Evolutionary conservation across 441 rosid species (phyloP).

Genomic region (Macaranga tanarius): DNA sequence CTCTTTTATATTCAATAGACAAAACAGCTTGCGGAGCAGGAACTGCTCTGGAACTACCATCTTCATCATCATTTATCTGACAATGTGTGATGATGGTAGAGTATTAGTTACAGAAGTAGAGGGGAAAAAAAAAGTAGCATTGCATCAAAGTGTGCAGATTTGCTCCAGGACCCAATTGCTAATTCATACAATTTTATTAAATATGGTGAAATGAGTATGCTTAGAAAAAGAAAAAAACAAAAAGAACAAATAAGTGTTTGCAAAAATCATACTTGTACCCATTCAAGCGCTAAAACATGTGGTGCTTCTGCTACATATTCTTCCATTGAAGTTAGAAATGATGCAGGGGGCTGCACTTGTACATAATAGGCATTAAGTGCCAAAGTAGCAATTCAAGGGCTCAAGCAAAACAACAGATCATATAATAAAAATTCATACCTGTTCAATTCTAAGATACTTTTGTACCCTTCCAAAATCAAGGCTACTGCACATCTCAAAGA

Average conservation of each 20-base stretch:
- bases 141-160: not conserved
- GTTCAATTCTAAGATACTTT: conserved; percentile 39
- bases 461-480: conserved; percentile 36
- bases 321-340: conserved; percentile 53
- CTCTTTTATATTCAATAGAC: not conserved
- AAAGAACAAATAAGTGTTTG: not conserved
- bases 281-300: conserved; percentile 12
- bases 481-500: conserved; percentile 44
- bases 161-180: not conserved
- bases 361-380: conserved; percentile 6
- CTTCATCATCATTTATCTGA: conserved; percentile 20
- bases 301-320: conserved; percentile 45
- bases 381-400: not conserved
- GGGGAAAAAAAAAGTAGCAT: not conserved
- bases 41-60: conserved; percentile 9
- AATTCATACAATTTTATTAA: not conserved
- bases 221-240: too few species aligned
- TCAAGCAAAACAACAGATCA: not conserved
- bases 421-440: conserved; percentile 22
- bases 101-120: not conserved
- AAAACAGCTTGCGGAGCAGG: not conserved
- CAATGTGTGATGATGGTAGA: not conserved
- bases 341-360: conserved; percentile 42
- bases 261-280: conserved; percentile 24
- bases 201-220: not conserved